Percentiles rank a stretch among this genome's conserved stretches.
phyloP scores from a whole-genome alignment of 164 flowering plant genomes.

The Macadamia integrifolia region DNA sequence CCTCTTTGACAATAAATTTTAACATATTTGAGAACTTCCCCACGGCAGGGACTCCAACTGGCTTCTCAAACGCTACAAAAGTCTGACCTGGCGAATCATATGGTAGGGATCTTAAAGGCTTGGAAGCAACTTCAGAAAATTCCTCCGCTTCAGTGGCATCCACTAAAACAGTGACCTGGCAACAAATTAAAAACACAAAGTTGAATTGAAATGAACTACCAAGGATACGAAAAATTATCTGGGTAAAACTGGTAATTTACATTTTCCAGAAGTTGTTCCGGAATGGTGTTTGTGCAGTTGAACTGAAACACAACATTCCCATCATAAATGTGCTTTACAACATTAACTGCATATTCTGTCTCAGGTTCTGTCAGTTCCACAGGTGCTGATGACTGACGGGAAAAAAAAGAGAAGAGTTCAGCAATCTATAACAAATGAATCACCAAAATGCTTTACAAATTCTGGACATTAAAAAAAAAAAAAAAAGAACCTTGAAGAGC shows the following conservation, averaged over 20 bases:
- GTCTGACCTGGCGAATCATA: conserved; percentile 94
- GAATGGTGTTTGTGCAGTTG: conserved; percentile 95
- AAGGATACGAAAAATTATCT: neutral
- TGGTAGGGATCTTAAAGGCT: conserved; percentile 82
- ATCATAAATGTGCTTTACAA: conserved; percentile 93
- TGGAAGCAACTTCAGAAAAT: conserved; percentile 65
- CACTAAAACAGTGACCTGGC: conserved; percentile 75
- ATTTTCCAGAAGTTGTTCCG: conserved; percentile 86
- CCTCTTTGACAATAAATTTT: conserved; percentile 89
- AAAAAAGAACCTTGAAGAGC: conserved; percentile 77
- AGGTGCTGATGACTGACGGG: conserved; percentile 74
- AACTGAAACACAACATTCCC: conserved; percentile 87
- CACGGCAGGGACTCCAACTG: conserved; percentile 68
- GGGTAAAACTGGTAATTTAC: conserved; percentile 31
- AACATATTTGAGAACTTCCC: conserved; percentile 84
- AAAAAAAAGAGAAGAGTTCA: conserved; percentile 5
- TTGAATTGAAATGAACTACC: neutral
- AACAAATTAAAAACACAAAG: neutral
- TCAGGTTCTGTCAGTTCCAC: conserved; percentile 97
- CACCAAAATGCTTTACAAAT: neutral
- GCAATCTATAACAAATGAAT: neutral
- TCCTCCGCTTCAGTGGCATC: conserved; percentile 98
- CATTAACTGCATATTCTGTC: conserved; percentile 98
- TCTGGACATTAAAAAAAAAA: neutral
- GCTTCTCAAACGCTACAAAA: conserved; percentile 89